Conservation (phyloP, 768 basidiomycete species). For the Dendrothele bispora region DNA sequence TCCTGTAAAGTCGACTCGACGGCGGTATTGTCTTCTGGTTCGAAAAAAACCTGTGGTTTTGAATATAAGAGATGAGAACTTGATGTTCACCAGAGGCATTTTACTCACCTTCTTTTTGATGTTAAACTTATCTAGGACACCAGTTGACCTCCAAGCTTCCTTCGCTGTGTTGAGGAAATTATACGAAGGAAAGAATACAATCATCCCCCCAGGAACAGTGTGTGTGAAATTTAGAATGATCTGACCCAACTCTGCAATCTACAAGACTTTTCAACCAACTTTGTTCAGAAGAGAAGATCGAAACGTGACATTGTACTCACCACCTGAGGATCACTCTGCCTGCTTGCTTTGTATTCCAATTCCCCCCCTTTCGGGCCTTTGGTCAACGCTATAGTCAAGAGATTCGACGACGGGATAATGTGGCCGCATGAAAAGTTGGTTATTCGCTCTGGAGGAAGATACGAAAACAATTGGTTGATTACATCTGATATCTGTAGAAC, state of each 20-base stretch:
- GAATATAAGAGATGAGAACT: conserved; percentile 3
- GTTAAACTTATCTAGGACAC: conserved; percentile 59
- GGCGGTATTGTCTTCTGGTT: conserved; percentile 69
- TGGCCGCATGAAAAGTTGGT: conserved; percentile 89
- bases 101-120: conserved; percentile 70
- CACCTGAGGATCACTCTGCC: conserved; percentile 61
- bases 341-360: conserved; percentile 80
- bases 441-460: conserved; percentile 60
- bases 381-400: conserved; percentile 72
- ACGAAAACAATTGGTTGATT: conserved; percentile 73
- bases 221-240: conserved; percentile 77
- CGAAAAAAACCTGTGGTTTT: conserved; percentile 73
- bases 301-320: conserved; percentile 48
- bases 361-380: conserved; percentile 74
- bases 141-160: conserved; percentile 56
- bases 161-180: conserved; percentile 71
- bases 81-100: not conserved
- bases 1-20: conserved; percentile 77
- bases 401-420: conserved; percentile 79
- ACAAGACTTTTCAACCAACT: conserved; percentile 8
- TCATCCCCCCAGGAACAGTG: conserved; percentile 82
- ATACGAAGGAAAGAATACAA: conserved; percentile 95
- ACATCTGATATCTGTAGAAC: conserved; percentile 80
- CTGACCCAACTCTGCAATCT: conserved; percentile 85
- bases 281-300: not conserved